phyloP scores from a whole-genome alignment of 176 grass and related monocot genomes.

The Elymus sibiricus region DNA sequence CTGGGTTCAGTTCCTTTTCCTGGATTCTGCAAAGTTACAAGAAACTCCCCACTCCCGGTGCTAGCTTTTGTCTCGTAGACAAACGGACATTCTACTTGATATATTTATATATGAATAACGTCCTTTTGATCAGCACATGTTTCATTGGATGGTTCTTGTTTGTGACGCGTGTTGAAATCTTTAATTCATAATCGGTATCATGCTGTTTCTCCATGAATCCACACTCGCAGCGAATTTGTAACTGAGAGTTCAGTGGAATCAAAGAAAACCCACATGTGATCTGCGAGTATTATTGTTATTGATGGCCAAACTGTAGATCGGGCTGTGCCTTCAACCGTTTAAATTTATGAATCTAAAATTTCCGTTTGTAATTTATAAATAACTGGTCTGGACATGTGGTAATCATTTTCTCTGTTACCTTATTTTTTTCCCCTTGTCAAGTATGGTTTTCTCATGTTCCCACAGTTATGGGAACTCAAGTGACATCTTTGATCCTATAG shows the following conservation, averaged over 20 bases:
- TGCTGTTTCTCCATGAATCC: neutral
- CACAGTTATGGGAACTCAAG: too few species aligned
- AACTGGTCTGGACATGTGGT: neutral
- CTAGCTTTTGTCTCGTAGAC: neutral
- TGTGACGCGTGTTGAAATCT: neutral
- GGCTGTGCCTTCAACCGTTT: neutral
- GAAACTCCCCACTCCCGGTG: neutral
- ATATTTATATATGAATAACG: slow-evolving; percentile 14
- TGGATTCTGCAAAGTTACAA: neutral
- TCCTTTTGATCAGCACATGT: neutral
- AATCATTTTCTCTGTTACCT: neutral
- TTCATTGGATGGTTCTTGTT: neutral
- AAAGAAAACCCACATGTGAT: neutral
- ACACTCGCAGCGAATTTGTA: neutral
- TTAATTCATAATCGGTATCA: neutral
- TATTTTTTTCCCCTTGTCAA: too few species aligned
- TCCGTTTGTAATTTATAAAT: neutral
- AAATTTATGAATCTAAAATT: neutral
- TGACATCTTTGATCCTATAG: too few species aligned
- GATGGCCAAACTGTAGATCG: neutral
- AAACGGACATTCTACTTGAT: neutral
- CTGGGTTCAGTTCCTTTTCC: neutral
- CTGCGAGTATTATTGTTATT: neutral
- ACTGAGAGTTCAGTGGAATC: neutral
- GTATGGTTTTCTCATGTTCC: too few species aligned